Percentiles rank a stretch among this genome's conserved stretches.
Conservation (phyloP, 225 moss, liverwort and hornwort genomes). For the Antitrichia curtipendula region DNA sequence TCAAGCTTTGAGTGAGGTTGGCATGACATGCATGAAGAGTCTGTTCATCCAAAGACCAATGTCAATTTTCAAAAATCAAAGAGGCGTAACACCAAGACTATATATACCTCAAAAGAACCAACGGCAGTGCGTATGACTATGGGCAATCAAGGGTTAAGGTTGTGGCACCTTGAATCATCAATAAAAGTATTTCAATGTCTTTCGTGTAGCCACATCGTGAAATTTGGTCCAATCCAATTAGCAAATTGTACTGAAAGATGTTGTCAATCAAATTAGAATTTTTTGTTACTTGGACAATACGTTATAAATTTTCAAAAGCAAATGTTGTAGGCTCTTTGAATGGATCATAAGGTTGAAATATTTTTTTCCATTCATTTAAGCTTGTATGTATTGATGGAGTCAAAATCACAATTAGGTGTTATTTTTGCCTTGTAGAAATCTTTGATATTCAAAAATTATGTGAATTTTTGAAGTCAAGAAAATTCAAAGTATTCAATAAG, state of each 20-base stretch:
- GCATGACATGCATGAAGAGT: too few species aligned
- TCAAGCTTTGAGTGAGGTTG: background rate
- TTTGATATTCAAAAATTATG: too few species aligned
- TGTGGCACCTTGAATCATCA: background rate
- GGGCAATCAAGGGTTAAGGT: too few species aligned
- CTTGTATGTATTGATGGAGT: background rate
- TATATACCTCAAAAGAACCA: too few species aligned
- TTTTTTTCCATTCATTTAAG: background rate
- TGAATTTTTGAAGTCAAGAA: too few species aligned
- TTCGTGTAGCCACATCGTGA: background rate
- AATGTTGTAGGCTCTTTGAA: background rate
- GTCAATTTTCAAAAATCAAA: too few species aligned
- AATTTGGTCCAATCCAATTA: background rate
- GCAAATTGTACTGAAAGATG: background rate
- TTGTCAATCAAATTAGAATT: accelerated
- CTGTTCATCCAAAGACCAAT: too few species aligned
- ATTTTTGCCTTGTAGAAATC: too few species aligned
- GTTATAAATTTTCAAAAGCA: background rate
- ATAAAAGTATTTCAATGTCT: background rate
- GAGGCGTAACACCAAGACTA: too few species aligned
- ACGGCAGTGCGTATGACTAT: too few species aligned
- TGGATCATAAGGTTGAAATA: background rate
- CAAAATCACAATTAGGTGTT: background rate
- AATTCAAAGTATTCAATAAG: too few species aligned
- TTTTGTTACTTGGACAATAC: background rate